Base-by-base conservation (phyloP, 202 grass and related monocot genomes). In the Digitaria exilis region DNA sequence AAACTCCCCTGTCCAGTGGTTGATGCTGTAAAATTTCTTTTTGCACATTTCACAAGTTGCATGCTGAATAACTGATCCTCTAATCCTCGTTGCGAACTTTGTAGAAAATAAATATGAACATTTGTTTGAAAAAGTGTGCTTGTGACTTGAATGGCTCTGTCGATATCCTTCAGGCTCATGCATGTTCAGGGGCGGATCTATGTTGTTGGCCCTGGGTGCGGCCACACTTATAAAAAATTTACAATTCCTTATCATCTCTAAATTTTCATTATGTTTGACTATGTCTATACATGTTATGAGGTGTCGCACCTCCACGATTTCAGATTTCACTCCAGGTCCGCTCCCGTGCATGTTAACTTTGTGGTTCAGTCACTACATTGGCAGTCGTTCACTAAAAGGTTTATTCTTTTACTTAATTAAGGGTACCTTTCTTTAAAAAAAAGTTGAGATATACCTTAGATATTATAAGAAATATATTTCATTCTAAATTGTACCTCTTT, bases 311-410 rank as follows among this genome's bases (percentile, higher is more conserved):
- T n/a, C n/a, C n/a, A n/a, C n/a, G n/a, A n/a, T n/a, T n/a, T n/a
- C n/a, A n/a, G n/a, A n/a, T n/a, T n/a, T n/a, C n/a, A n/a, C n/a
- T n/a, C n/a, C n/a, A n/a, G n/a, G n/a, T n/a, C n/a, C n/a, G n/a
- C n/a, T n/a, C n/a, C n/a, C n/a, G n/a, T n/a, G n/a, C n/a, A n/a
- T 69, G 65, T 50, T 78, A 76, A 90, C 84, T 68, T 69, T 73
- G 25, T 85, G 39, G 46, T 87, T 34, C 65, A 87, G 29, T 82
- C 76, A 68, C 71, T 92, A 51, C 76, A 92, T 71, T 3, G 17
- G 3, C 61, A 65, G 16, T 21, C 2, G 0, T 10, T 35, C 61
- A 0, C 15, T 30, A 9, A 65, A 65, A 65, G 65, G 71, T 89
- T 82, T 42, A 24, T 51, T 59, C 1, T 59, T 44, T 60, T 22